Conservation (phyloP, 352 stramenopile species). For the Phytophthora rubi region DNA sequence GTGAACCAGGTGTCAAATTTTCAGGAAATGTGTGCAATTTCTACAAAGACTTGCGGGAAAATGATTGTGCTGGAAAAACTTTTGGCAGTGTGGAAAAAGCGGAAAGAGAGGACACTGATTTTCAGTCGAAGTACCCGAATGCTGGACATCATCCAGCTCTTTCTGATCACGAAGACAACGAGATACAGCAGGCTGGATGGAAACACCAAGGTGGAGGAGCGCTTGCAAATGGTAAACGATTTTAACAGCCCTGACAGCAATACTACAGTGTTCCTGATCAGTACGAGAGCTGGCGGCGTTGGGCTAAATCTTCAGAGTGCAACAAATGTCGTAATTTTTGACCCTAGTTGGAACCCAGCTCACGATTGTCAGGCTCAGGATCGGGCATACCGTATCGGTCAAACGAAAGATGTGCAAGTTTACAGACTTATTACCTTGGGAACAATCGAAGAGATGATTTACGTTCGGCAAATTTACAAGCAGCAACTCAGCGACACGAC, state of each 20-base stretch:
- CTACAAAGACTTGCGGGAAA: constrained; percentile 79
- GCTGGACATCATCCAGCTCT: constrained; percentile 83
- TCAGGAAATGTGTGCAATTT: constrained; percentile 61
- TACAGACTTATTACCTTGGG: constrained; percentile 85
- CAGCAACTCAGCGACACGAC: constrained; percentile 86
- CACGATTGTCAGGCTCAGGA: constrained; percentile 87
- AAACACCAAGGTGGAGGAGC: constrained; percentile 77
- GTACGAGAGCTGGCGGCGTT: constrained; percentile 74
- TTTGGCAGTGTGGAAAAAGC: constrained; percentile 66
- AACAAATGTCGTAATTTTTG: constrained; percentile 88
- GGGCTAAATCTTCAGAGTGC: constrained; percentile 82
- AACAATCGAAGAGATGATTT: constrained; percentile 92
- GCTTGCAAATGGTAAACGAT: constrained; percentile 72
- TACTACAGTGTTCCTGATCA: constrained; percentile 79
- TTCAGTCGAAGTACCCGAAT: constrained; percentile 85
- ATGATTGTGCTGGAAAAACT: constrained; percentile 83
- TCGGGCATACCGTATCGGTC: constrained; percentile 85
- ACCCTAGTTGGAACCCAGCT: constrained; percentile 89
- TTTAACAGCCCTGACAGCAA: constrained; percentile 71
- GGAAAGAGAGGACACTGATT: constrained; percentile 69
- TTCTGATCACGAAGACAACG: constrained; percentile 70
- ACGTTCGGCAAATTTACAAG: constrained; percentile 89
- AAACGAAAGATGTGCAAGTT: constrained; percentile 87
- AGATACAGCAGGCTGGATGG: constrained; percentile 73
- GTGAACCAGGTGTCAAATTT: constrained; percentile 66